Base-by-base conservation (phyloP, 2,329 filamentous ascomycete genomes). In the Lasiodiplodia sp. region DNA sequence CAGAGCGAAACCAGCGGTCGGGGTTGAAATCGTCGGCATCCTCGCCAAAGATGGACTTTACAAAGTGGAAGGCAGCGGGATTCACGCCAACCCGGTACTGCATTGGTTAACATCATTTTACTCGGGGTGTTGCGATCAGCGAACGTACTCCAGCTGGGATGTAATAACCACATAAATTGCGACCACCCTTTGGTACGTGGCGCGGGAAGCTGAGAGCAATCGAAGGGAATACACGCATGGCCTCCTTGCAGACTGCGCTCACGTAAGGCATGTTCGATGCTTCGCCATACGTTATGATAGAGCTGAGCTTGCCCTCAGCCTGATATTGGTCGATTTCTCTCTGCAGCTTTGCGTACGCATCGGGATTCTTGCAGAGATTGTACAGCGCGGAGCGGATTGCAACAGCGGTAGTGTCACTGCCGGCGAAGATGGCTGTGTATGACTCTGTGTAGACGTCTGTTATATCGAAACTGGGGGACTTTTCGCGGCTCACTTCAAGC, bases 11-110 rank as follows among this genome's bases (percentile, higher is more conserved):
- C 85, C 85, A 87, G 2, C 85, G 77, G 53, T 85, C 84, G 0
- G 85, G 84, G 1, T 77, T 76, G 70, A 83, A 87, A 0, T 71
- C 69, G 23, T 85, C 79, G 0, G 81, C 79, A 69, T 87, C 83
- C 0, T 76, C 71, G 0, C 85, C 85, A 72, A 83, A 87, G 4
- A 84, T 72, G 0, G 52, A 69, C 57, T 74, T 74, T 72, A 86
- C 82, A 6, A 75, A 74, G 38, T 79, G 79, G 1, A 79, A 73
- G 23, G 78, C 76, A 58, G 75, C 75, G 1, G 79, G 75, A 58
- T 79, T 82, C 53, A 80, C 77, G 3, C 79, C 76, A 7, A 81
- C 75, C 12, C 68, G 67, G 66, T 71, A 75, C 5, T 62, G 18
- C 1, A 11, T 12, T 11, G 16, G 34, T 40, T 11, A 55, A 7